Conservation (phyloP, 306 rosid genomes). For the Vicia faba region DNA sequence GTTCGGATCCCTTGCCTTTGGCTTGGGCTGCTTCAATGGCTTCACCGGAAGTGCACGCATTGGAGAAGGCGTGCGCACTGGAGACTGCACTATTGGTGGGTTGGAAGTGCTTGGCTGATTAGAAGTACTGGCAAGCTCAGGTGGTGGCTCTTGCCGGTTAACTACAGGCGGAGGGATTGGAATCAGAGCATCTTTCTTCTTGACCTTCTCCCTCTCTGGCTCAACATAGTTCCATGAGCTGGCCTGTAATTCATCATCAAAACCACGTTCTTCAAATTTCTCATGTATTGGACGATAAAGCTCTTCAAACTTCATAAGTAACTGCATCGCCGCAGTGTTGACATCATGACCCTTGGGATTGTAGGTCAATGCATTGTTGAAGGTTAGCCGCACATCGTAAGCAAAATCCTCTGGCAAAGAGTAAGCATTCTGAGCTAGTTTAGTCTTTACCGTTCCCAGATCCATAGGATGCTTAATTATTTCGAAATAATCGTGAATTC, state of each 20-base stretch:
- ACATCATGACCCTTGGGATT: constrained; percentile 86
- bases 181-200: constrained; percentile 40
- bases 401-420: constrained; percentile 67
- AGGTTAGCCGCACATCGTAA: constrained; percentile 70
- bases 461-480: constrained; percentile 90
- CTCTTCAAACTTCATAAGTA: constrained; percentile 65
- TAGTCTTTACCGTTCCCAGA: constrained; percentile 79
- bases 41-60: constrained; percentile 59
- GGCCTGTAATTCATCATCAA: constrained; percentile 76
- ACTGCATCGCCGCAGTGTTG: constrained; percentile 60
- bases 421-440: constrained; percentile 53
- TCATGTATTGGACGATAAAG: constrained; percentile 56
- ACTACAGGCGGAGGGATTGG: constrained; percentile 8
- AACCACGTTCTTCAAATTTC: constrained; percentile 50
- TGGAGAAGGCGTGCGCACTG: constrained; percentile 68
- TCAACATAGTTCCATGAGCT: constrained; percentile 82
- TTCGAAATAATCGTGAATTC: constrained; percentile 83
- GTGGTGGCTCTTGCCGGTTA: constrained; percentile 27
- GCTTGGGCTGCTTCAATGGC: constrained; percentile 89
- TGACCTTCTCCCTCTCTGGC: constrained; percentile 46
- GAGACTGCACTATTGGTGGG: constrained; percentile 57
- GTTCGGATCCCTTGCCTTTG: constrained; percentile 87
- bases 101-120: constrained; percentile 45
- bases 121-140: constrained; percentile 53
- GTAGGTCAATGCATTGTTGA: constrained; percentile 76